Evolutionary conservation across 1,284 basidiomycete genomes (phyloP).

Genomic region (Cryptococcus sp.): DNA sequence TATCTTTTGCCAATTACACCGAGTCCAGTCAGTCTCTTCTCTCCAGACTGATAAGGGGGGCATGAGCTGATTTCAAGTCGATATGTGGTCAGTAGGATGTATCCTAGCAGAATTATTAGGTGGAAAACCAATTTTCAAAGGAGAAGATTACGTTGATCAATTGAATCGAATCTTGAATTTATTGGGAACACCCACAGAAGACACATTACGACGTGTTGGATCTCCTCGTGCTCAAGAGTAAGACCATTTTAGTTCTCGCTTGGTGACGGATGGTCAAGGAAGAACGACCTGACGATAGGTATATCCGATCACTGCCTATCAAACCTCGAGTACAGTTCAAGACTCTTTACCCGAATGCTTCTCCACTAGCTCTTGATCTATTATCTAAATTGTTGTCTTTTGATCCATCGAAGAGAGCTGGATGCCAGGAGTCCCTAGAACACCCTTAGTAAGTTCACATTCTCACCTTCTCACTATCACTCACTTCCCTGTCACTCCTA

Average conservation of each 20-base stretch:
- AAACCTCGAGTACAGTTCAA: slow-evolving; percentile 89
- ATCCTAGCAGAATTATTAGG: slow-evolving; percentile 95
- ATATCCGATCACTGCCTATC: slow-evolving; percentile 96
- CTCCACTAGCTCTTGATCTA: slow-evolving; percentile 89
- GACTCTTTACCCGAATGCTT: slow-evolving; percentile 86
- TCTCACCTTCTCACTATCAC: background rate
- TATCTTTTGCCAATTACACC: slow-evolving; percentile 92
- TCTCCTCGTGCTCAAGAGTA: slow-evolving; percentile 68
- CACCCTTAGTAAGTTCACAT: slow-evolving; percentile 73
- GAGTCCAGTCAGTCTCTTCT: slow-evolving; percentile 34
- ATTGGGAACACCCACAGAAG: slow-evolving; percentile 93
- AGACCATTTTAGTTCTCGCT: slow-evolving; percentile 10
- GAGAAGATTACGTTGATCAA: slow-evolving; percentile 97
- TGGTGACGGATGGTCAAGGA: background rate
- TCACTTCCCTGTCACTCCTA: background rate
- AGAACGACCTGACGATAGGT: slow-evolving; percentile 45
- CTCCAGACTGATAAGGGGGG: background rate
- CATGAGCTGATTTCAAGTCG: slow-evolving; percentile 56
- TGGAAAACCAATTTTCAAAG: slow-evolving; percentile 97
- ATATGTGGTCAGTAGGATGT: slow-evolving; percentile 98
- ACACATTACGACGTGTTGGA: slow-evolving; percentile 90
- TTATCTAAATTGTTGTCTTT: slow-evolving; percentile 89
- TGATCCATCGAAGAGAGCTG: slow-evolving; percentile 92
- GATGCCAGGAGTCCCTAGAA: slow-evolving; percentile 88
- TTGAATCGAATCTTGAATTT: slow-evolving; percentile 98